Conservation (phyloP, 306 rosid species). For the Hippophae tibetana region DNA sequence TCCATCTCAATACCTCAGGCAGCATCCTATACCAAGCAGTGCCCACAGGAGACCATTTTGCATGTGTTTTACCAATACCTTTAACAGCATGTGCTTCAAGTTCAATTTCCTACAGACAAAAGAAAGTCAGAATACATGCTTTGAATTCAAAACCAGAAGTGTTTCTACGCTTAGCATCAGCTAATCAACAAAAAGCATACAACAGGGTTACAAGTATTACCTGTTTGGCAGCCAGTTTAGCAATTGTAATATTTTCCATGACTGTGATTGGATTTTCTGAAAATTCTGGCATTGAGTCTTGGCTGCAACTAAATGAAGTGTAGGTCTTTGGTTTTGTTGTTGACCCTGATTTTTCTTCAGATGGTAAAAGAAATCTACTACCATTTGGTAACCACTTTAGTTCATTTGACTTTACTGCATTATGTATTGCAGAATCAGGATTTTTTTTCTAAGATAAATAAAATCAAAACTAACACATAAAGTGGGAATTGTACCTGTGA, state of each 20-base stretch:
- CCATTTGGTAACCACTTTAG: slow-evolving; percentile 86
- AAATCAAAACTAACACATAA: no score
- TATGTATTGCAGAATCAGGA: slow-evolving; percentile 18
- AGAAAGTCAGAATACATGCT: background rate
- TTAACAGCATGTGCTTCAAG: slow-evolving; percentile 96
- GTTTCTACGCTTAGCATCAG: slow-evolving; percentile 7
- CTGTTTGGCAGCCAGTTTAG: slow-evolving; percentile 86
- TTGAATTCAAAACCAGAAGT: no score
- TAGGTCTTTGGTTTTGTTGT: slow-evolving; percentile 58
- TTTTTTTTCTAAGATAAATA: background rate
- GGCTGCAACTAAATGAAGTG: slow-evolving; percentile 74
- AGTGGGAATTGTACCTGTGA: slow-evolving; percentile 35
- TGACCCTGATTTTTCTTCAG: slow-evolving; percentile 40
- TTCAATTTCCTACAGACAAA: slow-evolving; percentile 67
- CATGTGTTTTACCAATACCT: slow-evolving; percentile 88
- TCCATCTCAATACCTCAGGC: slow-evolving; percentile 61
- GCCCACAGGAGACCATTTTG: slow-evolving; percentile 97
- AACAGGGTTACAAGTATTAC: slow-evolving; percentile 22
- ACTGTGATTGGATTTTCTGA: slow-evolving; percentile 39
- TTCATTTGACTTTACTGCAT: slow-evolving; percentile 63
- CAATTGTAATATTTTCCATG: slow-evolving; percentile 47
- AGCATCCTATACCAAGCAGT: slow-evolving; percentile 99
- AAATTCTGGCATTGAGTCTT: slow-evolving; percentile 58
- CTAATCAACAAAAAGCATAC: background rate
- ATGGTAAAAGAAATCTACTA: slow-evolving; percentile 40